phyloP scores from a whole-genome alignment of 108 stramenopile species.

The Cyclotella kingstonii region DNA sequence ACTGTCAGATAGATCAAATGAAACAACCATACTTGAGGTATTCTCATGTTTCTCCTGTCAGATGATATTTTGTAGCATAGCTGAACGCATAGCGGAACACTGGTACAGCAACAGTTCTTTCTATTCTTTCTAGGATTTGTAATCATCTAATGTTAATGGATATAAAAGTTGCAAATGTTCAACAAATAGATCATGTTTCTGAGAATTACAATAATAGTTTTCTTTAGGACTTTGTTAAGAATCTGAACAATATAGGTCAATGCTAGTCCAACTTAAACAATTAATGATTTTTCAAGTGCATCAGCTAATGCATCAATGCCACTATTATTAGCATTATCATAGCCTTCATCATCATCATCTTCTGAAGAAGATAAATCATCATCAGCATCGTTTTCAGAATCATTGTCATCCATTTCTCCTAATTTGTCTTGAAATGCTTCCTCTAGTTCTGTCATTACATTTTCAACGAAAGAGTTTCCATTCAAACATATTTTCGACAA shows the following conservation, averaged over 20 bases:
- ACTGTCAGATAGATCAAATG: no score
- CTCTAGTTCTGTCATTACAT: slow-evolving; percentile 32
- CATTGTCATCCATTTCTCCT: slow-evolving; percentile 49
- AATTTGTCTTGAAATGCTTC: slow-evolving; percentile 40
- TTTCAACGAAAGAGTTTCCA: slow-evolving; percentile 41
- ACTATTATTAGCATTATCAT: slow-evolving; percentile 19
- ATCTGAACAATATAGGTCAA: not conserved
- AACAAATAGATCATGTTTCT: not conserved
- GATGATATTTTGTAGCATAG: no score
- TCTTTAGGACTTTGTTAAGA: not conserved
- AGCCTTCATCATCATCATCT: slow-evolving; percentile 38
- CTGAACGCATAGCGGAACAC: no score
- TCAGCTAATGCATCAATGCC: slow-evolving; percentile 43
- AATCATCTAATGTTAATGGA: no score
- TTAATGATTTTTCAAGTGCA: slow-evolving; percentile 39
- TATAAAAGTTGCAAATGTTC: slow-evolving; percentile 9
- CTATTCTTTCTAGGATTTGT: no score
- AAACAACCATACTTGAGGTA: no score
- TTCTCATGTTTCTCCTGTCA: no score
- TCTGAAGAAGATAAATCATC: slow-evolving; percentile 43
- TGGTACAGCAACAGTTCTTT: no score
- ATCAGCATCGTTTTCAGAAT: slow-evolving; percentile 48
- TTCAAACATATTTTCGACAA: slow-evolving; percentile 36
- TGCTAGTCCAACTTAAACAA: slow-evolving; percentile 23
- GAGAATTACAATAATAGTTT: not conserved